Evolutionary conservation across 352 stramenopile genomes (phyloP), one percentile per base, ranked within the genome.

Genomic region (Phytophthora pseudosyringae): DNA sequence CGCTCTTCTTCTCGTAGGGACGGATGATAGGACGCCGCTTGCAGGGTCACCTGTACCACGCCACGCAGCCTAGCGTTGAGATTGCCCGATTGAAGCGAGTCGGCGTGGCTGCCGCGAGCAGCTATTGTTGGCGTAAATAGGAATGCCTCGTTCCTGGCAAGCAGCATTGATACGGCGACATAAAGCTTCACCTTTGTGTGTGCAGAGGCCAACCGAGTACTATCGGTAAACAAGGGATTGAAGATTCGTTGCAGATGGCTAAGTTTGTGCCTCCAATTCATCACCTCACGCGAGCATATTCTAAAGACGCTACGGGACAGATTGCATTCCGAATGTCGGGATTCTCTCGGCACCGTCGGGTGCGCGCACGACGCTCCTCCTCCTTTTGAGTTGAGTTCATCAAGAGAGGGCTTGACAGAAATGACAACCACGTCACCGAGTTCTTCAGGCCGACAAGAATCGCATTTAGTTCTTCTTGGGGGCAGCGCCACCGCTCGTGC

Each of bases 1-100:
- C 92, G 18, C 69, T 98, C n/a, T 97, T 98, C 76, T 90, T 98
- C 68, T 78, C 86, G 35, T 82, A 75, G 62, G 21, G 36, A 12
- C 10, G 5, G 32, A 25, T 31, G 11, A 51, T 36, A 15, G 26
- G 26, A 33, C 28, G 15, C 28, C 43, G n/a, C 43, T 11, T 51
- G 5, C 28, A 16, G 38, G 4, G 5, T 44, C 25, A 38, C 16
- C 9, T 52, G 28, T 25, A 16, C 21, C 44, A 4, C 45, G 28
- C 45, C 11, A 51, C 28, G 45, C 40, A 3, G 28, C n/a, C 32
- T 54, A 16, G 18, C 12, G 12, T 50, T 40, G 47, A 32, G 3
- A 11, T 43, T 11, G 9, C 31, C 21, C 15, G 46, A 48, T 29
- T 12, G 15, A 12, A 46, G 21, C 21, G 21, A 21, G 21, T 21